A percentile compares a stretch with the other conserved stretches of the same genome.
Conservation (phyloP, 306 rosid species). For the Echinosophora koreensis region DNA sequence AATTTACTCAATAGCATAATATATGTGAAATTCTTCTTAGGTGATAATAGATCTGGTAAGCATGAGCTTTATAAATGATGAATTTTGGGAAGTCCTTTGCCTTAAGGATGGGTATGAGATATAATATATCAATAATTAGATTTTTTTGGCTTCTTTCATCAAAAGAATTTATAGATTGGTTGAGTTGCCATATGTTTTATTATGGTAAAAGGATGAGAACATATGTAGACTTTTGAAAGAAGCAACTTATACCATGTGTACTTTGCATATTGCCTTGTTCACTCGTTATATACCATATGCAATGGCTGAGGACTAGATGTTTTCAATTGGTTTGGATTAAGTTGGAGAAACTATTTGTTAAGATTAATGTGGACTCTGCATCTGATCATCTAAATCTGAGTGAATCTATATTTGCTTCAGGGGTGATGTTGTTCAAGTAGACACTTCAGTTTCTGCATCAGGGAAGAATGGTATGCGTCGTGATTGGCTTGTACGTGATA, state of each 20-base stretch:
- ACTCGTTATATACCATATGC: background rate
- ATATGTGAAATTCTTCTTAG: conserved; percentile 24
- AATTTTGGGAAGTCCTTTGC: background rate
- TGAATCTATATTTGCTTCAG: conserved; percentile 54
- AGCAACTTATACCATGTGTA: conserved; percentile 4
- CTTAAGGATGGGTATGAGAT: conserved; percentile 11
- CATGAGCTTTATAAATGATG: background rate
- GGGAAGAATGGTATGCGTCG: conserved; percentile 98
- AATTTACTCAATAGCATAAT: background rate
- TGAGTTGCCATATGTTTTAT: background rate
- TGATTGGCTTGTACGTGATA: conserved; percentile 87
- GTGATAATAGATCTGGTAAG: background rate
- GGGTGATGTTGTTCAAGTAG: conserved; percentile 97
- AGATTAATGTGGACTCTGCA: conserved; percentile 20
- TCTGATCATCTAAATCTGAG: conserved; percentile 48
- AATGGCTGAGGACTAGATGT: conserved; percentile 1
- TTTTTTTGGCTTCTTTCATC: background rate
- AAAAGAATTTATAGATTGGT: background rate
- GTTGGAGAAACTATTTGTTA: conserved; percentile 5
- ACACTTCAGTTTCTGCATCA: conserved; percentile 89
- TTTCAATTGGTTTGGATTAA: background rate
- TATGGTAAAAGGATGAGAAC: conserved; percentile 33
- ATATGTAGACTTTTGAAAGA: conserved; percentile 7
- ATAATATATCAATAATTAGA: background rate
- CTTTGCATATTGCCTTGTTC: conserved; percentile 26